Percentiles rank a stretch among this genome's conserved stretches.
phyloP scores from a whole-genome alignment of 345 rosid species.

The Acer negundo region DNA sequence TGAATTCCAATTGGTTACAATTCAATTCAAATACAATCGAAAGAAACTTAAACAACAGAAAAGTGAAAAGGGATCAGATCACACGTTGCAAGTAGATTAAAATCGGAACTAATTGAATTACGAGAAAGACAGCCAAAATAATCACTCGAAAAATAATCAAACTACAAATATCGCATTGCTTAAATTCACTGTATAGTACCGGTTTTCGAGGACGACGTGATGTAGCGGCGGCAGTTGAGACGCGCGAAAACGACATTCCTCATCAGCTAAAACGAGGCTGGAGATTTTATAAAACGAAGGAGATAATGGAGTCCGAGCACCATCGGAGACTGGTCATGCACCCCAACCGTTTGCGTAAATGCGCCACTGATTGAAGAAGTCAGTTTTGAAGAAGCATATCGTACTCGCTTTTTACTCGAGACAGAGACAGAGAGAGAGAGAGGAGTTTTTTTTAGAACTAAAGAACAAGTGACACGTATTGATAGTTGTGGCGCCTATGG shows the following conservation, averaged over 20 bases:
- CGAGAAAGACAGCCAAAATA: neutral
- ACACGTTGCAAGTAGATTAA: neutral
- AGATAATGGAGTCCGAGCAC: constrained; percentile 15
- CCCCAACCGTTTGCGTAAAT: constrained; percentile 45
- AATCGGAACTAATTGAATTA: neutral
- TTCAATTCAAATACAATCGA: neutral
- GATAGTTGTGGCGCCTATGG: constrained; percentile 18
- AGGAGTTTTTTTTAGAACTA: constrained; percentile 1
- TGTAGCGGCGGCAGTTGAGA: constrained; percentile 59
- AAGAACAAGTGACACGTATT: constrained; percentile 31
- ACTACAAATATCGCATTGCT: neutral
- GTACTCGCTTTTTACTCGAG: neutral
- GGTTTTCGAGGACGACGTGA: constrained; percentile 31
- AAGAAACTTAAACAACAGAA: neutral
- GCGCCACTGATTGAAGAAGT: constrained; percentile 23
- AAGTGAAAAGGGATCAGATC: neutral
- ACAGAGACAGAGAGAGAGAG: neutral
- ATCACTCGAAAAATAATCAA: neutral
- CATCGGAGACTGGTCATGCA: constrained; percentile 20
- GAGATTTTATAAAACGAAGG: constrained; percentile 18
- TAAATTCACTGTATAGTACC: neutral
- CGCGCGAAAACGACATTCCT: constrained; percentile 55
- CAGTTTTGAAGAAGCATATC: neutral
- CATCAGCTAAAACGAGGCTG: constrained; percentile 41
- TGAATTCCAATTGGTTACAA: neutral